These are phyloP conservation scores for Phytophthora foliorum DNA, from an alignment of 352 stramenopile species.

Conservation along the genomic window DNA sequence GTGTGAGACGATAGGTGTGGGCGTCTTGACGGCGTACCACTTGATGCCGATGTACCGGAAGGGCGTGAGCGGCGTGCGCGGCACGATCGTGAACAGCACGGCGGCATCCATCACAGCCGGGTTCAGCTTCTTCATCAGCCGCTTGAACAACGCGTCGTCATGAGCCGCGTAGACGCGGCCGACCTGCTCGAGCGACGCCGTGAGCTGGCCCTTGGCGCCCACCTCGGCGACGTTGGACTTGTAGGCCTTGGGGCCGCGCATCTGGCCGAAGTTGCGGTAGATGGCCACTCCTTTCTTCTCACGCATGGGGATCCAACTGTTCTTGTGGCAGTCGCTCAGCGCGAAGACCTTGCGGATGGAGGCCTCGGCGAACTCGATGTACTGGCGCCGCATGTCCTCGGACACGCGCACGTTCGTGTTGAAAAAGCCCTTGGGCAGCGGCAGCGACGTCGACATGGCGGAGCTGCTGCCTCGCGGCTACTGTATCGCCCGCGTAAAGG, in stretches of 20 bases:
- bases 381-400: constrained; percentile 77
- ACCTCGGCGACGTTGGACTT: constrained; percentile 87
- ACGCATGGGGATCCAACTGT: constrained; percentile 87
- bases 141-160: constrained; percentile 79
- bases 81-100: constrained; percentile 84
- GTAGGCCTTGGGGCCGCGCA: constrained; percentile 62
- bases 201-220: constrained; percentile 71
- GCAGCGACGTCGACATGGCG: constrained; percentile 66
- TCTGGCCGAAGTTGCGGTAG: constrained; percentile 81
- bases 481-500: constrained; percentile 23
- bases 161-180: constrained; percentile 81
- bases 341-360: constrained; percentile 88
- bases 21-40: constrained; percentile 88
- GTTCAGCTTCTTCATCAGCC: constrained; percentile 89
- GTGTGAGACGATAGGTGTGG: constrained; percentile 82
- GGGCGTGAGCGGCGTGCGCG: constrained; percentile 70
- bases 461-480: not conserved
- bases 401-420: constrained; percentile 70
- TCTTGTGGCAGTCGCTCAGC: constrained; percentile 81
- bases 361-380: constrained; percentile 84
- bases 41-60: constrained; percentile 91
- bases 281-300: constrained; percentile 88
- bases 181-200: constrained; percentile 79
- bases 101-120: constrained; percentile 75
- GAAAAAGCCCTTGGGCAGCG: constrained; percentile 83